A percentile compares a stretch with the other conserved stretches of the same genome.
Conservation (phyloP, 179 eudicot species). For the Heliamphora pulchella region DNA sequence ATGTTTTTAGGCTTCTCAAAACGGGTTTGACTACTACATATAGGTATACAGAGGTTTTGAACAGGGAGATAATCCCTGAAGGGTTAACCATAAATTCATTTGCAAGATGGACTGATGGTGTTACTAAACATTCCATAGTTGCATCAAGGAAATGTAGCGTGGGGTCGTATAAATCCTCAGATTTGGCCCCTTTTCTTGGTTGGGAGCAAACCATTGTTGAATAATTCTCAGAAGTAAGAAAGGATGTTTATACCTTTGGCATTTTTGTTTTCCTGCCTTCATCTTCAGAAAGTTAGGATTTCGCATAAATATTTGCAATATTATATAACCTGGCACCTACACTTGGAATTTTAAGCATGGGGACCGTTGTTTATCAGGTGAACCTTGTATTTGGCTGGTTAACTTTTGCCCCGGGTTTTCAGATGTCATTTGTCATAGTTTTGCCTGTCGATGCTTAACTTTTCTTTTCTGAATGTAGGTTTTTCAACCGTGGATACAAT, state of each 20-base stretch:
- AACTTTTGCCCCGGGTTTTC: not conserved
- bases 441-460: not conserved
- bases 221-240: too few relatives aligned
- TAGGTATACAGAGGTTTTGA: not conserved
- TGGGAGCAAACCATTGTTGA: not conserved
- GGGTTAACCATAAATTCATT: not conserved
- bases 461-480: slow-evolving; percentile 22
- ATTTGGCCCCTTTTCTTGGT: slow-evolving; percentile 9
- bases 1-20: not conserved
- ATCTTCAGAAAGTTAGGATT: not conserved
- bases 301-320: not conserved
- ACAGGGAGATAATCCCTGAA: not conserved
- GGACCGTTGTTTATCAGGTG: not conserved
- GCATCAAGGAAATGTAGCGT: not conserved
- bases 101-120: not conserved
- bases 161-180: not conserved
- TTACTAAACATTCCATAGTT: not conserved
- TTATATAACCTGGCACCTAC: not conserved
- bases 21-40: not conserved
- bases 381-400: not conserved
- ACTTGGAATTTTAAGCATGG: not conserved
- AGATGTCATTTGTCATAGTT: too few relatives aligned
- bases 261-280: not conserved
- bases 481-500: slow-evolving; percentile 42
- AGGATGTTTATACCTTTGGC: not conserved